Conservation (phyloP, 2,329 filamentous ascomycete species). For the Aspergillus uvarum region DNA sequence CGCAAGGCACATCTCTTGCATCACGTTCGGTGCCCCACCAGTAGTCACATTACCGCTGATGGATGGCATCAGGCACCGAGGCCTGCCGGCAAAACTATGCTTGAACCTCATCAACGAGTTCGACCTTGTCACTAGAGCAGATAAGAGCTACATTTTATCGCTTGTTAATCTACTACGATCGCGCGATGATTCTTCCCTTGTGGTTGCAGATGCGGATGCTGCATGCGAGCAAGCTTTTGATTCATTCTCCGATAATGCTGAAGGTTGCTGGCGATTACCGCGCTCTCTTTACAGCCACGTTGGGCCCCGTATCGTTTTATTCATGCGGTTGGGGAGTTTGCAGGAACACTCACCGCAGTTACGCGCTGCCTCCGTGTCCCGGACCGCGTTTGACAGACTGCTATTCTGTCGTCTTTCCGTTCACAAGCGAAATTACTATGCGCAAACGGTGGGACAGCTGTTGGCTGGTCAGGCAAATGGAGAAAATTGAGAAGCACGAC, state of each 20-base stretch:
- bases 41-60: neutral
- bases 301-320: neutral
- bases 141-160: slow-evolving; percentile 1
- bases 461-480: neutral
- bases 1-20: slow-evolving; percentile 3
- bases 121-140: slow-evolving; percentile 7
- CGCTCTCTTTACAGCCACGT: neutral
- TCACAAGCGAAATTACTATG: slow-evolving; percentile 6
- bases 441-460: slow-evolving; percentile 2
- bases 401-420: slow-evolving; percentile 9
- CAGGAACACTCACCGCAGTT: neutral
- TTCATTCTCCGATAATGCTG: neutral
- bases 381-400: slow-evolving; percentile 2
- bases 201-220: neutral
- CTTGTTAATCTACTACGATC: neutral
- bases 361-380: neutral
- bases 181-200: neutral
- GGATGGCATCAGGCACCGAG: neutral
- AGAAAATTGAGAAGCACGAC: neutral
- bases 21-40: slow-evolving; percentile 6
- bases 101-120: slow-evolving; percentile 8
- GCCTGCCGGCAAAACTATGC: neutral
- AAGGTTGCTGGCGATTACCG: neutral
- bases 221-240: neutral
- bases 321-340: neutral